Percentiles rank a stretch among this genome's conserved stretches.
These are phyloP conservation scores for Auricularia cornea DNA, from an alignment of 768 basidiomycete genomes.

Conservation along the genomic window DNA sequence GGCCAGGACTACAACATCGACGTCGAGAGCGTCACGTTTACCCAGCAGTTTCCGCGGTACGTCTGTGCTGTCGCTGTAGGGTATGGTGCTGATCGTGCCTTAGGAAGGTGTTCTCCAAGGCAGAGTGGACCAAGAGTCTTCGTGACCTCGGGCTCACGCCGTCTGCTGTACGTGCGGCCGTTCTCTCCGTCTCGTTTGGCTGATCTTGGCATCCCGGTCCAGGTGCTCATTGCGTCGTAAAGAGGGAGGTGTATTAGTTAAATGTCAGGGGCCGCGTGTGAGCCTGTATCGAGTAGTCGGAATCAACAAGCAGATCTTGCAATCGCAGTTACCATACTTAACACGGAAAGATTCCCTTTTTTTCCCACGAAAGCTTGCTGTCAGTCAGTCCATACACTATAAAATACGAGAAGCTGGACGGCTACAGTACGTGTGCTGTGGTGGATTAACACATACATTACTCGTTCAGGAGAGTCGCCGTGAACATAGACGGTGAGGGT, in stretches of 20 bases:
- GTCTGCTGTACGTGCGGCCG: conserved; percentile 52
- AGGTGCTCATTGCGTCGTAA: not conserved
- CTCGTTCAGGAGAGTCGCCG: too few relatives aligned
- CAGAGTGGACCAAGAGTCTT: conserved; percentile 73
- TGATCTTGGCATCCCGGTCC: not conserved
- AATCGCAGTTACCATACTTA: not conserved
- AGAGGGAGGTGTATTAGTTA: not conserved
- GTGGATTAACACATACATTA: too few relatives aligned
- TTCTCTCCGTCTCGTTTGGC: conserved; percentile 8
- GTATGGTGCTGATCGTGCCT: too few relatives aligned
- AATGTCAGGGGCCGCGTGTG: too few relatives aligned
- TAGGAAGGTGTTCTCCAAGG: conserved; percentile 68
- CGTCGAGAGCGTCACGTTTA: conserved; percentile 70
- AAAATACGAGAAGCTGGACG: too few relatives aligned
- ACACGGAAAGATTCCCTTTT: too few relatives aligned
- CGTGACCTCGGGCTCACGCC: conserved; percentile 84
- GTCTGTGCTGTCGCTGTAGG: conserved; percentile 9
- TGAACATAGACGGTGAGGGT: too few relatives aligned
- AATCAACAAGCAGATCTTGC: too few relatives aligned
- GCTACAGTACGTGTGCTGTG: too few relatives aligned
- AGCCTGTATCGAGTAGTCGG: too few relatives aligned
- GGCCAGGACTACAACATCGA: conserved; percentile 59
- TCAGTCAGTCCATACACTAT: too few relatives aligned
- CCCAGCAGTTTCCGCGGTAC: conserved; percentile 81
- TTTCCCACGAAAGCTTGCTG: too few relatives aligned